Evolutionary conservation across 352 stramenopile species (phyloP).

Genomic region (Globisporangium iwayamae): DNA sequence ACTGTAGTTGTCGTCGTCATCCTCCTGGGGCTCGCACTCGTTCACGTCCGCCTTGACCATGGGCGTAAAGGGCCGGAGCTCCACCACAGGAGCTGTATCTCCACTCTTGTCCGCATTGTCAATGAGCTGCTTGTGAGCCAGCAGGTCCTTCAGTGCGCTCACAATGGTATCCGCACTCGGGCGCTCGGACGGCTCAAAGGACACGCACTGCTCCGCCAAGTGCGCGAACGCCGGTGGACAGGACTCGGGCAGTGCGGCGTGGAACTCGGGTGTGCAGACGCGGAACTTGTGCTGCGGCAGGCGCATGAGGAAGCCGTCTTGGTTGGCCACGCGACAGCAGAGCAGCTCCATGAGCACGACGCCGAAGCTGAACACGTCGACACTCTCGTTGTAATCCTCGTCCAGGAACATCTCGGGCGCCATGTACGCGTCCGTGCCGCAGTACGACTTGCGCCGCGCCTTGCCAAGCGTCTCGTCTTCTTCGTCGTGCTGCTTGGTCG

Average conservation of each 20-base stretch:
- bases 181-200: conserved; percentile 72
- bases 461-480: conserved; percentile 28
- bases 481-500: conserved; percentile 19
- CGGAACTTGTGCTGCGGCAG: conserved; percentile 83
- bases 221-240: conserved; percentile 57
- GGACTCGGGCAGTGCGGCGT: conserved; percentile 46
- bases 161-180: conserved; percentile 49
- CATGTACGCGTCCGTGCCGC: conserved; percentile 85
- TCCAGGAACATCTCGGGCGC: conserved; percentile 82
- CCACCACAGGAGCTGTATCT: conserved; percentile 16
- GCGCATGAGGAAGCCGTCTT: conserved; percentile 76
- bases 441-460: conserved; percentile 78
- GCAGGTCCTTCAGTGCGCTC: conserved; percentile 33
- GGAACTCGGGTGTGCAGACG: conserved; percentile 61
- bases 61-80: conserved; percentile 63
- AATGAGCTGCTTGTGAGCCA: conserved; percentile 29
- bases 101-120: background rate
- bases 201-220: conserved; percentile 66
- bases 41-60: conserved; percentile 19
- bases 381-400: conserved; percentile 82
- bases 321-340: conserved; percentile 76
- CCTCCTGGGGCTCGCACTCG: conserved; percentile 59
- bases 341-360: conserved; percentile 87
- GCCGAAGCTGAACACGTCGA: conserved; percentile 84
- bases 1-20: conserved; percentile 42